Percentiles rank a stretch among this genome's conserved stretches.
These are phyloP conservation scores for Geotrichum australiense DNA, from an alignment of 1,139 yeast genomes.

Conservation along the genomic window DNA sequence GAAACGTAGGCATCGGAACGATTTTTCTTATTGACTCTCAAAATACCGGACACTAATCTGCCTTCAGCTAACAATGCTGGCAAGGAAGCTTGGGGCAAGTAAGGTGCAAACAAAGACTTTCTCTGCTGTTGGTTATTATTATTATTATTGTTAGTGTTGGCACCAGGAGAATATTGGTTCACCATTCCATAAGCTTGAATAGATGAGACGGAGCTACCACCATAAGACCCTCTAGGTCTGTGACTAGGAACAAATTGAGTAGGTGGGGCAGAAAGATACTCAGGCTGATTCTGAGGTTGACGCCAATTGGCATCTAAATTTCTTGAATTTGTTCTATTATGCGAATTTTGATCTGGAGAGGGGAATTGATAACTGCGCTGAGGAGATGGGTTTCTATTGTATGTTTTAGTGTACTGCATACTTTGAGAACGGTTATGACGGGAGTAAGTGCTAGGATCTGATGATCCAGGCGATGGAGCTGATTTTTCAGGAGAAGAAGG, in stretches of 20 bases:
- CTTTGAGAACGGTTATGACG: conserved; percentile 13
- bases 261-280: conserved; percentile 32
- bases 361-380: conserved; percentile 42
- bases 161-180: conserved; percentile 17
- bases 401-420: conserved; percentile 9
- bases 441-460: conserved; percentile 1
- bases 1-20: conserved; percentile 97
- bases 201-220: conserved; percentile 60
- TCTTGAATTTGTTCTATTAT: conserved; percentile 35
- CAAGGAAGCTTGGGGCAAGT: conserved; percentile 84
- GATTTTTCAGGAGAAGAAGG: conserved; percentile 9
- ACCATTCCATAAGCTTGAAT: conserved; percentile 29
- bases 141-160: conserved; percentile 23
- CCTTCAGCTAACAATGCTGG: conserved; percentile 90
- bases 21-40: conserved; percentile 91
- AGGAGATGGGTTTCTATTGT: conserved; percentile 24
- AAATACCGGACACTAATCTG: conserved; percentile 80
- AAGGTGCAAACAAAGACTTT: conserved; percentile 91
- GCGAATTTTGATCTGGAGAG: conserved; percentile 29
- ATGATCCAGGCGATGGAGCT: conserved; percentile 1
- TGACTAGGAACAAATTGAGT: conserved; percentile 70
- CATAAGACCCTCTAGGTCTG: conserved; percentile 64
- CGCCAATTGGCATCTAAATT: conserved; percentile 45
- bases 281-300: conserved; percentile 23
- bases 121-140: conserved; percentile 42